Conservation (phyloP, 2,329 filamentous ascomycete genomes). For the Akanthomyces dipterigenus region DNA sequence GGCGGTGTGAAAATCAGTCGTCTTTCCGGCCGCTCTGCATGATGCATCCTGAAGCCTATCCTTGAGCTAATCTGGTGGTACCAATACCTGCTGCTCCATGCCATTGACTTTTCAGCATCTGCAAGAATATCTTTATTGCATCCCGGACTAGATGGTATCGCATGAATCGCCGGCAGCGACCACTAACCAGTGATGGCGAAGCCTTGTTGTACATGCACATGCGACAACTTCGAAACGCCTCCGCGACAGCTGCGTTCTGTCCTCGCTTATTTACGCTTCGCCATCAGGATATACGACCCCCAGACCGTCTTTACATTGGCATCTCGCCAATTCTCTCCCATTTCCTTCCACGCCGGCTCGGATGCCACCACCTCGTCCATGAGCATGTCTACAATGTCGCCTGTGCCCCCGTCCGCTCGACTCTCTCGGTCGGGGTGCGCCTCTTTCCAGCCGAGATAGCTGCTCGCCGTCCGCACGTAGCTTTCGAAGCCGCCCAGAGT, state of each 20-base stretch:
- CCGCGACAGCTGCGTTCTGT: background rate
- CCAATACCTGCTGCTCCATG: background rate
- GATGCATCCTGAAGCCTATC: background rate
- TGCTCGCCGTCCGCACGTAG: slow-evolving; percentile 56
- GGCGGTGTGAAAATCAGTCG: background rate
- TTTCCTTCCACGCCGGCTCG: slow-evolving; percentile 45
- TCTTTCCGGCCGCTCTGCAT: background rate
- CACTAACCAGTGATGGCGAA: too few relatives aligned
- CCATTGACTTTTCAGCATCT: background rate
- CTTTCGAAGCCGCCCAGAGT: slow-evolving; percentile 52
- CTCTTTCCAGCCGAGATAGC: slow-evolving; percentile 52
- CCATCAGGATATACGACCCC: slow-evolving; percentile 54
- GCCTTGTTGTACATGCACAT: background rate
- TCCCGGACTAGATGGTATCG: too few relatives aligned
- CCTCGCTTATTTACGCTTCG: slow-evolving; percentile 30
- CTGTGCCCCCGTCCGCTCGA: slow-evolving; percentile 46
- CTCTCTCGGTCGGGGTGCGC: slow-evolving; percentile 43
- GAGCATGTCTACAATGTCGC: slow-evolving; percentile 57
- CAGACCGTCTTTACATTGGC: slow-evolving; percentile 51
- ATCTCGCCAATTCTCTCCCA: slow-evolving; percentile 44
- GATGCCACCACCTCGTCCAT: slow-evolving; percentile 50
- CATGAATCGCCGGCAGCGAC: too few relatives aligned
- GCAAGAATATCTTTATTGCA: too few relatives aligned
- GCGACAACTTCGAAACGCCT: slow-evolving; percentile 4
- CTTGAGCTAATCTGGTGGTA: background rate